Base-by-base conservation (phyloP, 2,329 filamentous ascomycete species). In the Beauveria rudraprayagi region DNA sequence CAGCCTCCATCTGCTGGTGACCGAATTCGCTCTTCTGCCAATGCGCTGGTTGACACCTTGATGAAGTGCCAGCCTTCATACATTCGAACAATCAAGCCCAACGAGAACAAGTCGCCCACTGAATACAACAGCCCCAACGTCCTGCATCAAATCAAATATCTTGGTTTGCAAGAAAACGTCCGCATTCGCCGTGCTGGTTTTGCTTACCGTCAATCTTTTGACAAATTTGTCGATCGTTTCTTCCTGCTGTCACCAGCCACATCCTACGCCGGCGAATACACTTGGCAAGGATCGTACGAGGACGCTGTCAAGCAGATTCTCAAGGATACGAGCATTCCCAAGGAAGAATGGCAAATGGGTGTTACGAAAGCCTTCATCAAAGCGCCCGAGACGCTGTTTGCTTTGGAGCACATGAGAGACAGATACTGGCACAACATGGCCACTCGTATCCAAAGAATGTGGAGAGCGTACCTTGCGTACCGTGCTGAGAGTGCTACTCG, bases 401-500 rank as follows among this genome's bases (percentile, higher is more conserved):
- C 94, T 2, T 80, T 99, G 11, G 94, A 99, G 75, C 92, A 95
- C 62, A 97, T 99, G 93, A 86, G 94, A 71, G 94, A 99, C 72
- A 83, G 91, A 61, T 99, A 97, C 76, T 97, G 93, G 93, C 93
- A 97, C 75, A 99, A 97, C 76, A 97, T 99, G 94, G 94, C 94
- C 3, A 96, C 93, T 63, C 86, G 94, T 62, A 97, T 99, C 63
- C 94, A 99, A 77, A 85, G 94, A 67, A 94, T 96, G 70, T 99
- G 94, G 94, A 85, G 94, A 68, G 96, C 95, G 57, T 97, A 97
- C 70, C 82, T 97, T 46, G 87, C 93, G 5, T 97, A 97, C 75
- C 86, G 94, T 50, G 89, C 86, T 28, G 94, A 99, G 75, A 94
- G 91, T 62, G 94, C 94, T 7, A 96, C 89, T 16, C 86, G 94